Percentiles rank a stretch among this genome's conserved stretches.
phyloP scores from a whole-genome alignment of 2,329 filamentous ascomycete genomes.

The Neopestalotiopsis sp. region DNA sequence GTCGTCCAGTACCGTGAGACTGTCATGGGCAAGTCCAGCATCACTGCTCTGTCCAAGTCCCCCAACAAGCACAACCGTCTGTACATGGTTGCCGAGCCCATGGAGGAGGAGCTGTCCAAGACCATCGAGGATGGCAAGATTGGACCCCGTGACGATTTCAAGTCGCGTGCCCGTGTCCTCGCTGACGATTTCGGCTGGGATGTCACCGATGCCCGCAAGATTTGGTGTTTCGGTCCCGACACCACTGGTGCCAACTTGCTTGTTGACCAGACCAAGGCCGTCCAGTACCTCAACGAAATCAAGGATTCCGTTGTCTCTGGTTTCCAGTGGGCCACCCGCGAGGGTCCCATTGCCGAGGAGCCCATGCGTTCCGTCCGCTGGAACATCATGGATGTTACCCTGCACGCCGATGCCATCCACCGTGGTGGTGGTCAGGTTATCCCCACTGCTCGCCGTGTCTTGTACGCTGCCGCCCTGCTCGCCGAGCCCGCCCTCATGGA shows the following conservation, averaged over 20 bases:
- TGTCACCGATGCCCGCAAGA: constrained; percentile 99
- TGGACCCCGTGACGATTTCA: constrained; percentile 96
- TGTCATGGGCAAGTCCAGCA: constrained; percentile 82
- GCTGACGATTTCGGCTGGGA: constrained; percentile 99
- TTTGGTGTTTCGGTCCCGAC: constrained; percentile 99
- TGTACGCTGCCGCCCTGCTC: constrained; percentile 91
- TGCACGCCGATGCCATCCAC: constrained; percentile 99
- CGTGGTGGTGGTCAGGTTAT: constrained; percentile 99
- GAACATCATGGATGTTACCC: constrained; percentile 99
- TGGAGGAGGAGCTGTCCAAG: constrained; percentile 88
- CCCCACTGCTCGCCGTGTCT: constrained; percentile 94
- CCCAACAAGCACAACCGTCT: constrained; percentile 99
- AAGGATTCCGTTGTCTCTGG: constrained; percentile 99
- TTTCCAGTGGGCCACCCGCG: constrained; percentile 99
- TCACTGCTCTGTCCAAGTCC: constrained; percentile 97
- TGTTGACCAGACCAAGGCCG: constrained; percentile 99
- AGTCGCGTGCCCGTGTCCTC: constrained; percentile 92
- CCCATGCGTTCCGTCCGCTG: constrained; percentile 96
- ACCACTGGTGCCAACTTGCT: constrained; percentile 97
- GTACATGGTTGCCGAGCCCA: constrained; percentile 90
- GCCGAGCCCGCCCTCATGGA: constrained; percentile 91
- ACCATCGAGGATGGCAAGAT: constrained; percentile 95
- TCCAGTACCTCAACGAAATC: constrained; percentile 99
- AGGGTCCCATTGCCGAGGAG: constrained; percentile 98
- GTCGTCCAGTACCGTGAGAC: constrained; percentile 99